A percentile compares a stretch with the other conserved stretches of the same genome.
Conservation (phyloP, 2,329 filamentous ascomycete genomes). For the Hymenoscyphus salicellus region DNA sequence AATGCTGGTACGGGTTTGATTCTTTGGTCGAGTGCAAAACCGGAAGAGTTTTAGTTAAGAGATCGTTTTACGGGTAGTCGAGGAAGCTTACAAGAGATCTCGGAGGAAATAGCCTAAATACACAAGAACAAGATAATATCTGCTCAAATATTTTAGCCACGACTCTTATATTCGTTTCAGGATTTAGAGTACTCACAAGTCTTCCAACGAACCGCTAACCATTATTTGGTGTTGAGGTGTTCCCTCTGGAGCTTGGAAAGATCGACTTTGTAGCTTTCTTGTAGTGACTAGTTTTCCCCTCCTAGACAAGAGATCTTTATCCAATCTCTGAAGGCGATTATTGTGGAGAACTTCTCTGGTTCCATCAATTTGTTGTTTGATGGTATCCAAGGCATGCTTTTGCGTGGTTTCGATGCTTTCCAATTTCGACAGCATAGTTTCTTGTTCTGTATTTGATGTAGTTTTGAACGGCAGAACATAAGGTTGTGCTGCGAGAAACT, state of each 20-base stretch:
- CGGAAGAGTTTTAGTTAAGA: background rate
- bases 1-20: background rate
- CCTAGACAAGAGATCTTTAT: too few relatives aligned
- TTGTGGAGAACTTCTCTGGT: background rate
- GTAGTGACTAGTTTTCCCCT: too few relatives aligned
- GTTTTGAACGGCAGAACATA: too few relatives aligned
- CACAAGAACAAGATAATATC: background rate
- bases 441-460: background rate
- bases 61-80: background rate
- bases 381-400: background rate
- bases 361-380: background rate
- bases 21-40: background rate
- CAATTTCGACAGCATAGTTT: background rate
- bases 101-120: background rate
- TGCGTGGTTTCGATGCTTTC: background rate
- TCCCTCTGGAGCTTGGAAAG: too few relatives aligned
- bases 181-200: too few relatives aligned
- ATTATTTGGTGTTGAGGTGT: too few relatives aligned
- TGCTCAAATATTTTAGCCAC: too few relatives aligned
- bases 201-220: too few relatives aligned
- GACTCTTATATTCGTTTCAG: too few relatives aligned
- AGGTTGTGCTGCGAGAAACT: too few relatives aligned
- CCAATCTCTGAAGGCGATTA: background rate
- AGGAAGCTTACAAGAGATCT: background rate
- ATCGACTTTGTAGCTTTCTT: too few relatives aligned